phyloP scores from a whole-genome alignment of 1,284 basidiomycete genomes.

The Sporisorium iseilematis-ciliati region DNA sequence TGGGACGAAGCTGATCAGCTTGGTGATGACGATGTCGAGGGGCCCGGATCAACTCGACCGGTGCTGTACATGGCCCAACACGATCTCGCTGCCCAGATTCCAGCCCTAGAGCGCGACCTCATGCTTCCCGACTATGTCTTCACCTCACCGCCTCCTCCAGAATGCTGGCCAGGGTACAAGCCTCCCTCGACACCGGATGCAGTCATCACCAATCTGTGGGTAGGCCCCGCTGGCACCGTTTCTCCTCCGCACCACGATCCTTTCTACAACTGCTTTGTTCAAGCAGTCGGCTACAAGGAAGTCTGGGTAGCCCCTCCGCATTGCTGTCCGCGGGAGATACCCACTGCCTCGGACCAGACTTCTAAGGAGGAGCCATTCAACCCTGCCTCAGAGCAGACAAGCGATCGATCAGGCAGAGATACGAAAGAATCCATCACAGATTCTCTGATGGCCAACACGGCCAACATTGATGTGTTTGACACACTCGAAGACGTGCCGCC shows the following conservation, averaged over 20 bases:
- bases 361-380: neutral
- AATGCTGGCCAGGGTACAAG: slow-evolving; percentile 73
- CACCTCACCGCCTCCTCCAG: slow-evolving; percentile 72
- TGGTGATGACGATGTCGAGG: neutral
- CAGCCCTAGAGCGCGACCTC: slow-evolving; percentile 80
- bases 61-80: slow-evolving; percentile 91
- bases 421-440: slow-evolving; percentile 13
- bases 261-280: slow-evolving; percentile 89
- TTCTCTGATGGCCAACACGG: slow-evolving; percentile 54
- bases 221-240: slow-evolving; percentile 81
- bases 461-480: slow-evolving; percentile 47
- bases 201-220: slow-evolving; percentile 85
- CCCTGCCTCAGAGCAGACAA: neutral
- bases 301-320: slow-evolving; percentile 88
- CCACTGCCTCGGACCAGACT: neutral
- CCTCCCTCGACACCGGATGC: slow-evolving; percentile 77
- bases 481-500: neutral
- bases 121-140: slow-evolving; percentile 88
- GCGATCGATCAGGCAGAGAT: neutral
- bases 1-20: slow-evolving; percentile 58
- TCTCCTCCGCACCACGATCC: slow-evolving; percentile 97
- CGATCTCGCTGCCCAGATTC: slow-evolving; percentile 86
- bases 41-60: neutral
- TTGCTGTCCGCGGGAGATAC: slow-evolving; percentile 14
- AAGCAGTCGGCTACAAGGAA: slow-evolving; percentile 87